A percentile compares a stretch with the other conserved stretches of the same genome.
Evolutionary conservation across 2,329 filamentous ascomycete species (phyloP).

Genomic region (Rhexocercosporidium sp.): DNA sequence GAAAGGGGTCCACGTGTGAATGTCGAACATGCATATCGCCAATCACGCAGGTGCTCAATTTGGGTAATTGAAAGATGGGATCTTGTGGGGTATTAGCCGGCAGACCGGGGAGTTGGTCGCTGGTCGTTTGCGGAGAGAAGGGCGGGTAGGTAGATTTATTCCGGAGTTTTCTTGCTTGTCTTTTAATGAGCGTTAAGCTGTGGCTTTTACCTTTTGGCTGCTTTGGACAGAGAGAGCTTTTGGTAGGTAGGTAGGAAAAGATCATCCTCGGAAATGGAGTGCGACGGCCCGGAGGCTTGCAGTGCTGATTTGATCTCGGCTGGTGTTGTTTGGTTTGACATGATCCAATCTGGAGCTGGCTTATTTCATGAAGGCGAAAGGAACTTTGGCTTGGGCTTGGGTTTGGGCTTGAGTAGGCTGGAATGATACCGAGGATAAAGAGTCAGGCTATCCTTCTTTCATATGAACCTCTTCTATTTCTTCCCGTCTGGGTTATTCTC

Average conservation of each 20-base stretch:
- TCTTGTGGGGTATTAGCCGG: constrained; percentile 1
- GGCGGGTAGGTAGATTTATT: neutral
- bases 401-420: neutral
- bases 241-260: neutral
- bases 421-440: neutral
- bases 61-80: neutral
- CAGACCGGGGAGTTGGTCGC: neutral
- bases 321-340: too few species aligned
- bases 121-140: neutral
- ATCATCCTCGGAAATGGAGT: neutral
- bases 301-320: neutral
- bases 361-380: too few species aligned
- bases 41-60: neutral
- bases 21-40: neutral
- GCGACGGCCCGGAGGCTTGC: neutral
- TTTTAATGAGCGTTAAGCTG: neutral
- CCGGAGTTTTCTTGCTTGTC: too few species aligned
- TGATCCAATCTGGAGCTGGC: too few species aligned
- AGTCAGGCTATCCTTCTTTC: neutral
- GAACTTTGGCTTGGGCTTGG: too few species aligned
- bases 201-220: neutral
- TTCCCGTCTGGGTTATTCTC: neutral
- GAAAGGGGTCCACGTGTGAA: neutral
- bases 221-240: too few species aligned
- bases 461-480: neutral